These are phyloP conservation scores for Cenchrus purpureus DNA, from an alignment of 176 grass and related monocot genomes.

Conservation along the genomic window DNA sequence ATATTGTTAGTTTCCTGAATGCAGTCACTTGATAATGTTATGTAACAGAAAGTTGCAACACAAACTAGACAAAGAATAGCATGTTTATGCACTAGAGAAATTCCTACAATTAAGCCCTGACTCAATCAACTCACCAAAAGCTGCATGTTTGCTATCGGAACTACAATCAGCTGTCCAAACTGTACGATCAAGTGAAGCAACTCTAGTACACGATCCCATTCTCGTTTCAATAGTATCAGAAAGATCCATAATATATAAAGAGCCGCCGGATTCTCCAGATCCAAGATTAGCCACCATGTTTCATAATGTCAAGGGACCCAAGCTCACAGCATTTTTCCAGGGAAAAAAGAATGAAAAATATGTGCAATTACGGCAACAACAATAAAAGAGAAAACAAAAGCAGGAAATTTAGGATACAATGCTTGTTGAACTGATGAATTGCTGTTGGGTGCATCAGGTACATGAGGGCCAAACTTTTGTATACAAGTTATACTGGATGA, in stretches of 20 bases:
- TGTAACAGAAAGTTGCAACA: conserved; percentile 12
- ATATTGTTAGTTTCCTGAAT: background rate
- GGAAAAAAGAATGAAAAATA: conserved; percentile 24
- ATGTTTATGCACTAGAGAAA: background rate
- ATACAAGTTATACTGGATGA: conserved; percentile 61
- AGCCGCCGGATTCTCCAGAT: conserved; percentile 54
- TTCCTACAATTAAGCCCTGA: background rate
- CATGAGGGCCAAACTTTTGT: conserved; percentile 43
- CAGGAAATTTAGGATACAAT: conserved; percentile 65
- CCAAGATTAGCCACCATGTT: conserved; percentile 80
- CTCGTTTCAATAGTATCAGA: conserved; percentile 41
- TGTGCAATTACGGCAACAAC: background rate
- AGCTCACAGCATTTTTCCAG: conserved; percentile 14
- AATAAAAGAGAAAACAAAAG: conserved; percentile 14
- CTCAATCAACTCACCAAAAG: conserved; percentile 62
- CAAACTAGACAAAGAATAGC: background rate
- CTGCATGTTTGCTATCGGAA: conserved; percentile 50
- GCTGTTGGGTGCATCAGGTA: conserved; percentile 26
- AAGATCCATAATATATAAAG: conserved; percentile 64
- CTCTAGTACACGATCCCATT: background rate
- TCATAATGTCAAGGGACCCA: conserved; percentile 60
- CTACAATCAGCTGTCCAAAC: conserved; percentile 73
- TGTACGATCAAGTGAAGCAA: conserved; percentile 58
- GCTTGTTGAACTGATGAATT: conserved; percentile 45
- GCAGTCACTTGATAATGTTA: conserved; percentile 33